Base-by-base conservation (phyloP, 2,329 filamentous ascomycete species). In the Drechslerella dactyloides region DNA sequence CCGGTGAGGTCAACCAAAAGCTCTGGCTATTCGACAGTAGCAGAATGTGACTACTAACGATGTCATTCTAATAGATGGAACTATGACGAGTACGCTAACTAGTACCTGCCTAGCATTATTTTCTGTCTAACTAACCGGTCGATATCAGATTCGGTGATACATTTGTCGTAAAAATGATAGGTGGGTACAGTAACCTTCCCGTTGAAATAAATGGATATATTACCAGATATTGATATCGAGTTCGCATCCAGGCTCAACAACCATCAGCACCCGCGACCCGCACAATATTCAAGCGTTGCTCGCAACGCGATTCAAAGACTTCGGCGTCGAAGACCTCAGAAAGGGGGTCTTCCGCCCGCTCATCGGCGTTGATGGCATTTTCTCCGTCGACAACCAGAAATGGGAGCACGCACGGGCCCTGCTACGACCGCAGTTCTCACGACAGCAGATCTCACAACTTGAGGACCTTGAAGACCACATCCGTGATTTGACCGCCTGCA, bases 231-330 rank as follows among this genome's bases (percentile, higher is more conserved):
- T n/a, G n/a, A n/a, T n/a, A n/a, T n/a, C n/a, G n/a, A n/a, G 11
- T 7, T n/a, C n/a, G n/a, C 7, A 8, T 40, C n/a, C n/a, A 33
- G 79, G 79, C 19, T 61, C 77, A 10, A 83, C 83, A 62, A 80
- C 82, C 66, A 76, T 85, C 62, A 77, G 82, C 52, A 86, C 84
- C 0, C 77, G 79, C 23, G 85, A 87, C 37, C 83, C 84, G 0
- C 82, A 84, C 63, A 86, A 87, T 62, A 77, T 87, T 66, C 85
- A 87, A 76, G 81, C 85, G 0, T 76, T 86, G 2, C 79, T 88
- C 13, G 83, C 85, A 0, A 82, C 82, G 24, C 82, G 85, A 60
- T 87, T 87, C 76, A 80, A 83, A 65, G 82, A 86, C 68, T 87
- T 83, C 64, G 81, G 81, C 23, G 80, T 85, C 58, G 81, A 83